Evolutionary conservation across 139 green algal species (phyloP).

Genomic region (Chlorella sp.): DNA sequence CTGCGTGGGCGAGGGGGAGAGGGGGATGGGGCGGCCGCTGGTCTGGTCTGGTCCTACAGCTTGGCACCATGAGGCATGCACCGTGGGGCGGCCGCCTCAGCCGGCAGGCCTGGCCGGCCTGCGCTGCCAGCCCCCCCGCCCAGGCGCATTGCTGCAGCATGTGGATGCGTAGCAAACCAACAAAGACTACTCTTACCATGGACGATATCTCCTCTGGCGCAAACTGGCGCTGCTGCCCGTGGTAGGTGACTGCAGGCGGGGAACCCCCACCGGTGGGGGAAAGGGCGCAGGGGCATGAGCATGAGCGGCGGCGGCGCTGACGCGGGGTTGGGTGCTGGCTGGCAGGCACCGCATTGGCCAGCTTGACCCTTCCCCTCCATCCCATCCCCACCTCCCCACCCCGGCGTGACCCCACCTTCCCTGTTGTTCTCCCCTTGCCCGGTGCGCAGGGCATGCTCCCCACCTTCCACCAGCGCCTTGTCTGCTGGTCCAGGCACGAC

Average conservation of each 20-base stretch:
- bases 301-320: background rate
- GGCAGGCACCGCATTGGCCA: background rate
- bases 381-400: background rate
- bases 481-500: constrained; percentile 69
- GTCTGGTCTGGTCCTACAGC: background rate
- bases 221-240: constrained; percentile 95
- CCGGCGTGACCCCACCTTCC: background rate
- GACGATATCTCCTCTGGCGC: constrained; percentile 93
- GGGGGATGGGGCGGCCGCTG: background rate
- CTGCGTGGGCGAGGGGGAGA: constrained; percentile 12
- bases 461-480: constrained; percentile 88
- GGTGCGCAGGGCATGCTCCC: too few relatives aligned
- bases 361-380: background rate
- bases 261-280: background rate
- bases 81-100: background rate
- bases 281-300: background rate
- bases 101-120: background rate
- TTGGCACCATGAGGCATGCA: too few relatives aligned
- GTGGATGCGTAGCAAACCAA: too few relatives aligned
- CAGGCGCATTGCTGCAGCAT: too few relatives aligned
- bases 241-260: constrained; percentile 86
- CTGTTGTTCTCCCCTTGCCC: too few relatives aligned
- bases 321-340: background rate
- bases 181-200: too few relatives aligned
- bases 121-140: constrained; percentile 65